A percentile compares a stretch with the other conserved stretches of the same genome.
Conservation (phyloP, 177 flowering plant genomes). For the Tripterygium wilfordii region DNA sequence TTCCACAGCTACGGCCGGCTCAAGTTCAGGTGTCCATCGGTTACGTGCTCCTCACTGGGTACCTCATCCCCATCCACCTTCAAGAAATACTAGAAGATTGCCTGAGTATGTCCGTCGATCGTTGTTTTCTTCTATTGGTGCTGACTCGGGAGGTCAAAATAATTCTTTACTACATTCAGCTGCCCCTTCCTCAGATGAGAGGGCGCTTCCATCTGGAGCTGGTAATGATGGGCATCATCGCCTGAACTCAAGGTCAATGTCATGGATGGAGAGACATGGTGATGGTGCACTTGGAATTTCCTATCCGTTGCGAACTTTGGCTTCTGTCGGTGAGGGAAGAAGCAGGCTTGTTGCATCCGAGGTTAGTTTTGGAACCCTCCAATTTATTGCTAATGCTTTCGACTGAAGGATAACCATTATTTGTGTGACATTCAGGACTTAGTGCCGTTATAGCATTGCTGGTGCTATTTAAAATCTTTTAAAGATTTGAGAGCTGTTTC, state of each 20-base stretch:
- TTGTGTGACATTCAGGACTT: too few relatives aligned
- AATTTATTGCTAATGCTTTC: too few relatives aligned
- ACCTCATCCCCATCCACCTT: slow-evolving; percentile 35
- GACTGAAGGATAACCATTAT: too few relatives aligned
- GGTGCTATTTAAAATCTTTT: too few relatives aligned
- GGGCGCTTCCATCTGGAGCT: slow-evolving; percentile 33
- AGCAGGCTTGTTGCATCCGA: slow-evolving; percentile 74
- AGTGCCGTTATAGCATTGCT: too few relatives aligned
- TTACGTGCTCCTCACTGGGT: slow-evolving; percentile 37
- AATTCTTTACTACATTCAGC: slow-evolving; percentile 17
- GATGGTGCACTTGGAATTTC: slow-evolving; percentile 48
- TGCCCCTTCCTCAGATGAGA: slow-evolving; percentile 37
- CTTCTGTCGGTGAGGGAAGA: slow-evolving; percentile 65
- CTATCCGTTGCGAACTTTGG: slow-evolving; percentile 45
- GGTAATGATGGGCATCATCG: slow-evolving; percentile 37
- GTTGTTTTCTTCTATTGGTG: slow-evolving; percentile 30
- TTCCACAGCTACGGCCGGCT: slow-evolving; percentile 46
- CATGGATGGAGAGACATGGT: slow-evolving; percentile 56
- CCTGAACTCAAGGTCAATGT: slow-evolving; percentile 37
- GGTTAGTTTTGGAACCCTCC: slow-evolving; percentile 38
- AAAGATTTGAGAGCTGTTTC: too few relatives aligned
- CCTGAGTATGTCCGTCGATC: slow-evolving; percentile 49
- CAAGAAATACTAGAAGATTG: slow-evolving; percentile 39
- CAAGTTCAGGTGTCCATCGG: slow-evolving; percentile 39
- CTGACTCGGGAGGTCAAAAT: slow-evolving; percentile 33